Evolutionary conservation across 768 basidiomycete genomes (phyloP).

Genomic region (Tephrocybe sp.): DNA sequence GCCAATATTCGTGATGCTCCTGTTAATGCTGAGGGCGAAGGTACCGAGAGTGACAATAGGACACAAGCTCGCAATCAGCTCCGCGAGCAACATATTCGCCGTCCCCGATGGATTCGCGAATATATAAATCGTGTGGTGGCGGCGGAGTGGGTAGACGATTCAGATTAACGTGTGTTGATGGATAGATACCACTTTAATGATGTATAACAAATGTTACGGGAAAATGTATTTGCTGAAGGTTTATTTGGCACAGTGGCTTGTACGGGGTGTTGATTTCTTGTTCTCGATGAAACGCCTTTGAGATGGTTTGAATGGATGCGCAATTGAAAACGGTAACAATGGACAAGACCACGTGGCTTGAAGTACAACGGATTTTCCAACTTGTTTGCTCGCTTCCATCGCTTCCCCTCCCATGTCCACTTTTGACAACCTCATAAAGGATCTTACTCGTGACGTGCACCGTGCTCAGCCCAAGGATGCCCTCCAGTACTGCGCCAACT

Average conservation of each 20-base stretch:
- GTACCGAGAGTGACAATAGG: conserved; percentile 25
- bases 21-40: conserved; percentile 27
- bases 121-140: conserved; percentile 64
- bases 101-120: conserved; percentile 58
- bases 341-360: conserved; percentile 15
- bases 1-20: conserved; percentile 40
- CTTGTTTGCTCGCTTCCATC: conserved; percentile 13
- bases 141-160: conserved; percentile 71
- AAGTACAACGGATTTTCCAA: conserved; percentile 14
- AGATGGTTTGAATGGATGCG: not conserved
- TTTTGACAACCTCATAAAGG: conserved; percentile 77
- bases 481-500: conserved; percentile 90
- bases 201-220: conserved; percentile 17
- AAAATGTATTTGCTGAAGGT: not conserved
- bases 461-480: conserved; percentile 88
- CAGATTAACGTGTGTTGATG: conserved; percentile 29
- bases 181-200: conserved; percentile 17
- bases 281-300: conserved; percentile 15
- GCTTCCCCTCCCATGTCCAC: conserved; percentile 49
- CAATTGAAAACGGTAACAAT: conserved; percentile 13
- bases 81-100: conserved; percentile 44
- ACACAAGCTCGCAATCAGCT: conserved; percentile 42
- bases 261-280: conserved; percentile 9
- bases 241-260: not conserved
- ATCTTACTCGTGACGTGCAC: conserved; percentile 82